Conservation (phyloP, 331 rosid species). For the Telfairia occidentalis region DNA sequence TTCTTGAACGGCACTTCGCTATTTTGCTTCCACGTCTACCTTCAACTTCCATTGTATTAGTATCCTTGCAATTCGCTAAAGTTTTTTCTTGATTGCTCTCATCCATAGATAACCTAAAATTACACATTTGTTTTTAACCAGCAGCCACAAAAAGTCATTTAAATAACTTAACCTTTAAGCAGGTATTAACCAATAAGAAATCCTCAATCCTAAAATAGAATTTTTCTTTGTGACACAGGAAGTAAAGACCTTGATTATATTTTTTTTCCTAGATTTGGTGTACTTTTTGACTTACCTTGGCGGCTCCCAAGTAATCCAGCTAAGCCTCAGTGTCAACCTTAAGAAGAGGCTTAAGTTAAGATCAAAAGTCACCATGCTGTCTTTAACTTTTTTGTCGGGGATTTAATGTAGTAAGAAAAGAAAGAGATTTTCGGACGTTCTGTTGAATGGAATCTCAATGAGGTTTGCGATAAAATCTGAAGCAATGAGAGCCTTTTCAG, state of each 20-base stretch:
- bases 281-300: neutral
- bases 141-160: neutral
- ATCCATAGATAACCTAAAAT: conserved; percentile 38
- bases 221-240: neutral
- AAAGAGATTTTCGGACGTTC: neutral
- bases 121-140: neutral
- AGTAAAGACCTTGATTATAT: neutral
- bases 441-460: neutral
- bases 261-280: neutral
- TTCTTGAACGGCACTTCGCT: conserved; percentile 65
- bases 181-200: neutral
- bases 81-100: conserved; percentile 55
- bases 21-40: conserved; percentile 48
- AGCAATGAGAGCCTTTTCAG: neutral
- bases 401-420: neutral
- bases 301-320: neutral
- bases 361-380: neutral
- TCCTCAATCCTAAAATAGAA: neutral
- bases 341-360: neutral
- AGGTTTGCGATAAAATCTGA: neutral
- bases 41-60: conserved; percentile 46
- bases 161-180: conserved; percentile 7
- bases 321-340: neutral
- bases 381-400: neutral
- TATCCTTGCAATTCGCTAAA: conserved; percentile 33